A percentile compares a stretch with the other conserved stretches of the same genome.
These are phyloP conservation scores for Agrostemma githago DNA, from an alignment of 148 eudicot genomes.

Conservation along the genomic window DNA sequence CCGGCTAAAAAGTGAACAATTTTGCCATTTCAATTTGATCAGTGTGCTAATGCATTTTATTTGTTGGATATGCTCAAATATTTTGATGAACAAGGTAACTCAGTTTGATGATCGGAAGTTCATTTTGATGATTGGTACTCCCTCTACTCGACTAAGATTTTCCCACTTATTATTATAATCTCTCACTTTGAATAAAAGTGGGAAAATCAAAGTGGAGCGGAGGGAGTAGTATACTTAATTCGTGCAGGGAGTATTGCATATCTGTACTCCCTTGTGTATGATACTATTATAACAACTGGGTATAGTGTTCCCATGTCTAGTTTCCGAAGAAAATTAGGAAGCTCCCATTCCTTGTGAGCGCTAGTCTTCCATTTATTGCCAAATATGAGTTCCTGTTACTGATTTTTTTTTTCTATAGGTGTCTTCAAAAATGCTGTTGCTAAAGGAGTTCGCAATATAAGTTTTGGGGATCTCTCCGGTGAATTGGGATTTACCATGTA, in stretches of 20 bases:
- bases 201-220: too few species aligned
- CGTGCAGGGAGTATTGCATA: background rate
- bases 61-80: background rate
- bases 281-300: background rate
- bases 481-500: constrained; percentile 89
- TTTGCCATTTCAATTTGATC: background rate
- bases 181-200: too few species aligned
- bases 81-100: background rate
- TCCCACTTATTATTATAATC: too few species aligned
- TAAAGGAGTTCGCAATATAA: constrained; percentile 73
- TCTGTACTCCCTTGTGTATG: background rate
- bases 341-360: background rate
- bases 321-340: background rate
- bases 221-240: background rate
- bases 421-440: constrained; percentile 77
- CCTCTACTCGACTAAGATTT: too few species aligned
- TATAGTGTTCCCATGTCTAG: constrained; percentile 23
- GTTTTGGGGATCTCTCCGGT: constrained; percentile 91
- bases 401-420: constrained; percentile 36
- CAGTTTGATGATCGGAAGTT: background rate
- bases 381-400: constrained; percentile 5
- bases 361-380: background rate
- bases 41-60: background rate
- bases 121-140: background rate
- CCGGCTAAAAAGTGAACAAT: background rate